Evolutionary conservation across 306 rosid species (phyloP).

Genomic region (Quercus agrifolia): DNA sequence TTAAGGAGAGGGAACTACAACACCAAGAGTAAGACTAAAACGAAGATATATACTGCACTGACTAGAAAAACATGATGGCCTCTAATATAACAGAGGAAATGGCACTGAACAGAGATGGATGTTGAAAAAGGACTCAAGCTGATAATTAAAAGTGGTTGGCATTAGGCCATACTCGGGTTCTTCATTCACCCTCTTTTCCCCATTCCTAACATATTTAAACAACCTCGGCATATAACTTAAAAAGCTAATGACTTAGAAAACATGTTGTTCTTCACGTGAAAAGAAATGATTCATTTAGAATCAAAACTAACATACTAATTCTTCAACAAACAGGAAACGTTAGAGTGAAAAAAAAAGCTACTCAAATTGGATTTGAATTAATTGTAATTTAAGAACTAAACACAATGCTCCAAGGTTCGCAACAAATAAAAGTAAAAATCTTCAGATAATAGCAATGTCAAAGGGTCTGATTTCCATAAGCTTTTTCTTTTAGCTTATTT

Average conservation of each 20-base stretch:
- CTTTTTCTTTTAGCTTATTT: too few species aligned
- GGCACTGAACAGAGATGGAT: background rate
- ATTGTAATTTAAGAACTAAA: background rate
- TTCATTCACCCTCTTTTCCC: background rate
- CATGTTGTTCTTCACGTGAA: background rate
- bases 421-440: background rate
- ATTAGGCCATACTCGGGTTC: background rate
- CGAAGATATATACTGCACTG: background rate
- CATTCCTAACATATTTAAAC: background rate
- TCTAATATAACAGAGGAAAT: too few species aligned
- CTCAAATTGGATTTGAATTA: background rate
- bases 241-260: background rate
- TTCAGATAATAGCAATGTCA: too few species aligned
- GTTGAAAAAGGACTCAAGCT: background rate
- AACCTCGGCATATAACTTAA: background rate
- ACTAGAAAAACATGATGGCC: background rate
- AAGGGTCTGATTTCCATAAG: too few species aligned
- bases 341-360: background rate
- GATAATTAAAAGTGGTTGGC: background rate
- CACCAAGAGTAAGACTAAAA: background rate
- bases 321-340: background rate
- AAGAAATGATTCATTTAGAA: background rate
- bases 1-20: too few species aligned
- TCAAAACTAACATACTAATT: background rate
- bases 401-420: background rate